Conservation (phyloP, 495 filamentous ascomycete species). For the Penicillium odoratum region DNA sequence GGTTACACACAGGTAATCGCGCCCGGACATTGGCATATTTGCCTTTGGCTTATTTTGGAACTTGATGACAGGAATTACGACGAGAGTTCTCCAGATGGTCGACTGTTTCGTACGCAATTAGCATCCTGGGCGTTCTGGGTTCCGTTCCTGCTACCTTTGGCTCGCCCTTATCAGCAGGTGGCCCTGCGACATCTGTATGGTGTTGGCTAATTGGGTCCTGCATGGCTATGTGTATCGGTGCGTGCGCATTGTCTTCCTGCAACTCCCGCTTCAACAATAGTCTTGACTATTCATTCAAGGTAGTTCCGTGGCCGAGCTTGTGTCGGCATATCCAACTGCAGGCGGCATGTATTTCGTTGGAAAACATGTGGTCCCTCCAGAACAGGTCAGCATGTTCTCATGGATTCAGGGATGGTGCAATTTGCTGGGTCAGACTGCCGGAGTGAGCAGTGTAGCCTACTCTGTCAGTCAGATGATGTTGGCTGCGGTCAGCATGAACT, state of each 20-base stretch:
- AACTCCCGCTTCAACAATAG: no score
- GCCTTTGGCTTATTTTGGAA: neutral
- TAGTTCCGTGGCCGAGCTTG: conserved; percentile 62
- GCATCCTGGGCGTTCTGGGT: conserved; percentile 67
- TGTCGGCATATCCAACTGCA: conserved; percentile 64
- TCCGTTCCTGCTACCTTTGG: conserved; percentile 70
- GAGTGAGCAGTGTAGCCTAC: conserved; percentile 58
- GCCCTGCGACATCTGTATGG: conserved; percentile 71
- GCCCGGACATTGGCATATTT: neutral
- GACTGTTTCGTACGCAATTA: conserved; percentile 73
- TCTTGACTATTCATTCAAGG: no score
- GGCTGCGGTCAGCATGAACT: conserved; percentile 58
- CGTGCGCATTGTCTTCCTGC: no score
- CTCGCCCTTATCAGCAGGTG: conserved; percentile 61
- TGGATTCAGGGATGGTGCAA: conserved; percentile 67
- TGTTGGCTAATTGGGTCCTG: conserved; percentile 68
- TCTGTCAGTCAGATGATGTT: conserved; percentile 60
- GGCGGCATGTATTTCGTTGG: conserved; percentile 67
- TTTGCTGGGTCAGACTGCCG: conserved; percentile 59
- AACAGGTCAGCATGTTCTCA: conserved; percentile 57
- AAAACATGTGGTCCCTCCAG: conserved; percentile 57
- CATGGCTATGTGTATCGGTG: conserved; percentile 66
- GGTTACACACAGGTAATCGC: conserved; percentile 65
- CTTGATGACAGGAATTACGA: conserved; percentile 48
- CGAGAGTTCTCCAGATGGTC: conserved; percentile 75